Percentiles rank a stretch among this genome's conserved stretches.
phyloP scores from a whole-genome alignment of 1,139 yeast genomes.

The Kluyveromyces sp. region DNA sequence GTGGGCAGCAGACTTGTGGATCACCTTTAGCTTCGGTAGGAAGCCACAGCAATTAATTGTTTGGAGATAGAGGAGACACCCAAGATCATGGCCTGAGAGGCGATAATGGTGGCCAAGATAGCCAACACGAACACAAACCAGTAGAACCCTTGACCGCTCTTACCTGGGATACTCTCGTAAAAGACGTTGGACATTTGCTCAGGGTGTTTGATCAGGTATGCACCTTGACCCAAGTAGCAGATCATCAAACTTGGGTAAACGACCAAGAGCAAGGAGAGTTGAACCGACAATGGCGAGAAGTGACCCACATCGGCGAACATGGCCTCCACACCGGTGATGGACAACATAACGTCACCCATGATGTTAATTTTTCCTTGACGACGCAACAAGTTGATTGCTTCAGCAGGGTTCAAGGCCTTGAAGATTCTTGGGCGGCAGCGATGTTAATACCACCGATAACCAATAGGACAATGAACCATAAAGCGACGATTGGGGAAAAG shows the following conservation, averaged over 20 bases:
- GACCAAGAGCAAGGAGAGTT: slow-evolving; percentile 37
- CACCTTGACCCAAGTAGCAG: slow-evolving; percentile 52
- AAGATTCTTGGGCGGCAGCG: slow-evolving; percentile 37
- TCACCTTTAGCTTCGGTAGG: slow-evolving; percentile 41
- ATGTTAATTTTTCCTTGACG: slow-evolving; percentile 36
- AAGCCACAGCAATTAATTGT: slow-evolving; percentile 49
- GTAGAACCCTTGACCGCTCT: slow-evolving; percentile 36
- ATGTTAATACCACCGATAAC: slow-evolving; percentile 43
- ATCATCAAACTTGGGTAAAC: slow-evolving; percentile 48
- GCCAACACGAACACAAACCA: slow-evolving; percentile 50
- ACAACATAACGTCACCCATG: slow-evolving; percentile 45
- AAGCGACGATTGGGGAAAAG: slow-evolving; percentile 47
- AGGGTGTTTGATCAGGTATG: slow-evolving; percentile 40
- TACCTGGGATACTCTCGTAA: slow-evolving; percentile 46
- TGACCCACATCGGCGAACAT: slow-evolving; percentile 59
- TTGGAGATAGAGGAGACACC: slow-evolving; percentile 47
- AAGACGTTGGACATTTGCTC: slow-evolving; percentile 37
- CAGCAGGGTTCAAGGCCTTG: slow-evolving; percentile 43
- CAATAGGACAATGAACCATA: slow-evolving; percentile 43
- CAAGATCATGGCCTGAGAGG: slow-evolving; percentile 51
- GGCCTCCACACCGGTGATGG: slow-evolving; percentile 55
- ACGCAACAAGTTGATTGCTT: slow-evolving; percentile 40
- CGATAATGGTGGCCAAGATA: slow-evolving; percentile 48
- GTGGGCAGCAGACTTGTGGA: slow-evolving; percentile 39
- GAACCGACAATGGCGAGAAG: slow-evolving; percentile 44